Evolutionary conservation across 345 rosid species (phyloP).

Genomic region (Boechera stricta): DNA sequence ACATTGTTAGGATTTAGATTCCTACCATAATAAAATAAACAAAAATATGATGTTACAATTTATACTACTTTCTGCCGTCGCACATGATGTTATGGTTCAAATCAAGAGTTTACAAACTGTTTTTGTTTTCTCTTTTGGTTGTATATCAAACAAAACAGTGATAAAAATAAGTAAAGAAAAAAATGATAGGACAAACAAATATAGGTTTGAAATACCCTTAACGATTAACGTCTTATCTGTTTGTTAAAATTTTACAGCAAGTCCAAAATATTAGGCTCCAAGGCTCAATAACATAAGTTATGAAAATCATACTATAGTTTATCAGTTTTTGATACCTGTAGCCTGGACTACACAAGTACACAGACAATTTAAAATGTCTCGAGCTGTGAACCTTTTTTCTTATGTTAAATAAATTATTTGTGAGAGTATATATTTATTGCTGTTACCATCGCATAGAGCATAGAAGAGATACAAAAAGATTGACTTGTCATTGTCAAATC

Average conservation of each 20-base stretch:
- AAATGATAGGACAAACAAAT: neutral
- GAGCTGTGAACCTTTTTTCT: slow-evolving; percentile 10
- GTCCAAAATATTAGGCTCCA: neutral
- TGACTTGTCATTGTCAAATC: slow-evolving; percentile 38
- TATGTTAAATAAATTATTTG: neutral
- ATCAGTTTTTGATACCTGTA: neutral
- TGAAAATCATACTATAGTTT: too few relatives aligned
- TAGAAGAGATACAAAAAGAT: slow-evolving; percentile 9
- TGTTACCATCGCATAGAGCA: neutral
- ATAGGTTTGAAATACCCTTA: too few relatives aligned
- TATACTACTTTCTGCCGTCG: neutral
- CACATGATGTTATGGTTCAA: neutral
- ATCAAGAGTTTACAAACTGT: too few relatives aligned
- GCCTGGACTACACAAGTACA: neutral
- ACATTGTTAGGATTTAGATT: slow-evolving; percentile 15
- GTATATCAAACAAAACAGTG: neutral
- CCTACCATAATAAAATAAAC: neutral
- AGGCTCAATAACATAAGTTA: neutral
- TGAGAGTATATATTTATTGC: neutral
- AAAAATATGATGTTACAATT: neutral
- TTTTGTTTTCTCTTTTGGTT: too few relatives aligned
- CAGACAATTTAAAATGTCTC: slow-evolving; percentile 15
- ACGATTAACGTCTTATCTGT: too few relatives aligned
- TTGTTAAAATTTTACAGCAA: too few relatives aligned
- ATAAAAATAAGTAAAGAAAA: neutral